Evolutionary conservation across 208 protist species (phyloP).

Genomic region (Leishmania major): DNA sequence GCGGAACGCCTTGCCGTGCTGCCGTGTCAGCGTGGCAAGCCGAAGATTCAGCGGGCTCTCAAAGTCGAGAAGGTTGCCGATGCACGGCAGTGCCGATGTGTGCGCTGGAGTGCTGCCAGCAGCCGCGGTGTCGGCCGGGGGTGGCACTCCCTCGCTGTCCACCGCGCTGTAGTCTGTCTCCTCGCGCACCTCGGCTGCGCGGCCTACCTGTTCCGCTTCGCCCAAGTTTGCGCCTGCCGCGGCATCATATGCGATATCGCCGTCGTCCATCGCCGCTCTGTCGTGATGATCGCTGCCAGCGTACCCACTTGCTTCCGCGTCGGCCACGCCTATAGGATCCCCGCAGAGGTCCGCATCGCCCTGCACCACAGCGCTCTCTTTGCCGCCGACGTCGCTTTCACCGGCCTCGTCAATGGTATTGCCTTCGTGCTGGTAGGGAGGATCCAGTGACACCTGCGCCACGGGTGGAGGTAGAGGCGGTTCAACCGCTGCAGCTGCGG

Average conservation of each 20-base stretch:
- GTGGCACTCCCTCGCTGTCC: neutral
- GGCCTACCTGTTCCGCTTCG: constrained; percentile 53
- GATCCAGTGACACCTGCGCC: neutral
- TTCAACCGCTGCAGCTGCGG: neutral
- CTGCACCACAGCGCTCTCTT: neutral
- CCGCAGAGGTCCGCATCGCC: neutral
- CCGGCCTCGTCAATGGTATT: constrained; percentile 5
- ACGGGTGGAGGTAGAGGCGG: neutral
- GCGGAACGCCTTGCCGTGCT: constrained; percentile 84
- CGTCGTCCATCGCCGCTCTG: constrained; percentile 1
- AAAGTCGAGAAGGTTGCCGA: constrained; percentile 67
- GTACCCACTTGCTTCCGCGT: neutral
- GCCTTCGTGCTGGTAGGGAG: neutral
- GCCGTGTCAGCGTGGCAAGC: constrained; percentile 81
- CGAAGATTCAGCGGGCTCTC: constrained; percentile 89
- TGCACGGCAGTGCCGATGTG: neutral
- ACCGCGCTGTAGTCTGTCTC: constrained; percentile 8
- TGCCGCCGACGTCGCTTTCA: neutral
- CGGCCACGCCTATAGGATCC: neutral
- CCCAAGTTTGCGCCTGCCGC: constrained; percentile 5
- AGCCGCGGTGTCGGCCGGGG: neutral
- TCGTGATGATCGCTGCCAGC: neutral
- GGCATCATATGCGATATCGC: neutral
- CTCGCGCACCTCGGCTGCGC: constrained; percentile 45
- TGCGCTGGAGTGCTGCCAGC: neutral